Base-by-base conservation (phyloP, 2,329 filamentous ascomycete species). In the Lachnellula suecica region DNA sequence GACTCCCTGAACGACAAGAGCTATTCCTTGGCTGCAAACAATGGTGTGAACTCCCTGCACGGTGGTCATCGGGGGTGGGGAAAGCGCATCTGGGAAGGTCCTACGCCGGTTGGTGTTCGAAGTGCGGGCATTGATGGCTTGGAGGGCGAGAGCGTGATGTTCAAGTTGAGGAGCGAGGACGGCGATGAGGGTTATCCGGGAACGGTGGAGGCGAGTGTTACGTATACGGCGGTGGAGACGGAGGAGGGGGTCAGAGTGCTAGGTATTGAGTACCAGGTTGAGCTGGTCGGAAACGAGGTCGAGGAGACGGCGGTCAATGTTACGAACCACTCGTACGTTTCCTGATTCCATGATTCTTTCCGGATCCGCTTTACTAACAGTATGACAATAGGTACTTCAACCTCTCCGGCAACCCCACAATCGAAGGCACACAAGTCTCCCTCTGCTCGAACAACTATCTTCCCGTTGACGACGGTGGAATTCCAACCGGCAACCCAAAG, bases 261-360 rank as follows among this genome's bases (percentile, higher is more conserved):
- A 52, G 85, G 85, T 51, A 89, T 95, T 45, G 94, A 97, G 70
- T 97, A 95, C 68, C 89, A 96, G 76, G 91, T 88, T 19, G 84
- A 90, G 70, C 78, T 97, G 43, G 79, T 91, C 51, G 63, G 52
- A 13, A 3, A 44, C 40, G 86, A 88, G 45, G 87, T 85, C 11
- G 85, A 92, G n/a, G 93, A 97, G 78, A 97, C 93, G 0, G 85
- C 85, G 38, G 82, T 97, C 69, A 95, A 92, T 72, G 81, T 97
- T 73, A 97, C 94, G 45, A 99, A 97, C 74, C 93, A 99, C 76
- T 95, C 90, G 88, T 91, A 71, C 61, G 76, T 69, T 8, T 29
- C 17, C 20, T 22, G 15, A 17, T 31, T 31, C 9, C 11, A 4
- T 2, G 25, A 6, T 46, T 23, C n/a, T 24, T 23, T 24, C 38